These are phyloP conservation scores for Xylaria sp. DNA, from an alignment of 2,329 filamentous ascomycete species.

Conservation along the genomic window DNA sequence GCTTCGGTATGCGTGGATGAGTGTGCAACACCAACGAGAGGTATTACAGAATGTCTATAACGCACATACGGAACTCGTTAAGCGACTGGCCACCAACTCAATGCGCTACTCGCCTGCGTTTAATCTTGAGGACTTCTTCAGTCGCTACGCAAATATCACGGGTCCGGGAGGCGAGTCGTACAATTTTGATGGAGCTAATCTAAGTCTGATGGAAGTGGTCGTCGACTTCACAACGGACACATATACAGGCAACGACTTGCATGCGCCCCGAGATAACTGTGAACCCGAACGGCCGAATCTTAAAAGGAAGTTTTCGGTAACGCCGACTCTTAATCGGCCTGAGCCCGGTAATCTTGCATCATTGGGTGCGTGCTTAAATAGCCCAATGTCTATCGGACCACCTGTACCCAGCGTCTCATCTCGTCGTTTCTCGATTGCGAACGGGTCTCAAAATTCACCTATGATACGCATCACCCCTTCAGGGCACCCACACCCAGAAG, in stretches of 20 bases:
- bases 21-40: slow-evolving; percentile 82
- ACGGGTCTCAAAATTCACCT: slow-evolving; percentile 54
- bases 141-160: slow-evolving; percentile 74
- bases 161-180: slow-evolving; percentile 68
- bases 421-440: slow-evolving; percentile 55
- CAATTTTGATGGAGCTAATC: slow-evolving; percentile 78
- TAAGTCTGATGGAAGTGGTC: slow-evolving; percentile 75
- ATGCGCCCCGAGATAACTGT: slow-evolving; percentile 54
- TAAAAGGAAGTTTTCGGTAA: slow-evolving; percentile 62
- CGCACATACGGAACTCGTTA: slow-evolving; percentile 84
- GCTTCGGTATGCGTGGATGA: slow-evolving; percentile 79
- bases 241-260: slow-evolving; percentile 62
- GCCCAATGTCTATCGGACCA: slow-evolving; percentile 47
- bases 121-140: slow-evolving; percentile 88
- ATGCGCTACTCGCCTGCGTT: slow-evolving; percentile 83
- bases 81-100: slow-evolving; percentile 73
- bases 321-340: slow-evolving; percentile 54
- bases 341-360: slow-evolving; percentile 54
- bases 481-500: slow-evolving; percentile 52
- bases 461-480: slow-evolving; percentile 55
- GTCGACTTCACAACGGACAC: slow-evolving; percentile 70
- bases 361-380: slow-evolving; percentile 48
- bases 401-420: slow-evolving; percentile 49
- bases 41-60: slow-evolving; percentile 81
- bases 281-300: slow-evolving; percentile 54